Base-by-base conservation (phyloP, 2,329 filamentous ascomycete species). In the Clonostachys byssicola region DNA sequence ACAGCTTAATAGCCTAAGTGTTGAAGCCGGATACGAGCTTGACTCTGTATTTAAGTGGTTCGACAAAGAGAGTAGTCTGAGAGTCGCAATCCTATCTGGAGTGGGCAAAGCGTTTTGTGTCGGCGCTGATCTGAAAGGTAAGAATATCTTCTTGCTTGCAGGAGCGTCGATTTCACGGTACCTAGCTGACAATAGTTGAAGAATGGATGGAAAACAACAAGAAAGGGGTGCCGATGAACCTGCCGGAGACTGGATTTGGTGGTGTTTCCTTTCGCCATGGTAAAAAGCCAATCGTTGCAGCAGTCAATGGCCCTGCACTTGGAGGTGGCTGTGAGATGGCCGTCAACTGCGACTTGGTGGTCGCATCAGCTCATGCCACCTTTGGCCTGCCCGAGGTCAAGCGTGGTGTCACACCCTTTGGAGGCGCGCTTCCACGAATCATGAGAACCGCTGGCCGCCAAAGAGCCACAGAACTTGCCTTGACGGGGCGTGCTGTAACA, bases 221-320 rank as follows among this genome's bases (percentile, higher is more conserved):
- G 17, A 63, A 63, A 2, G 81, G 81, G 0, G 17, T 39, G 43
- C 61, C 61, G 46, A 57, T 51, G 47, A 81, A 78, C 0, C 34
- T 39, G 13, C 38, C 34, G 13, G 30, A 45, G 34, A 30, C 23
- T 39, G 44, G 44, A 10, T 18, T 46, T 30, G 44, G 33, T 17
- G 35, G 35, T 20, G 58, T 86, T 14, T 78, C 75, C 40, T 66
- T 75, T 39, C 67, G 81, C 13, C 61, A 62, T 12, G 81, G 82
- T 1, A 82, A 80, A 65, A 83, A 83, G 60, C 79, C 79, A 2
- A 69, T 83, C 43, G 77, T 83, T 57, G 78, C 77, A 8, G 79
- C 79, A 3, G 76, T 81, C 5, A 83, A 83, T 60, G 79, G 79
- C 0, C 71, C 75, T 50, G 75, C 77, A 2, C 63, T 80, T 43